These are phyloP conservation scores for Mortierella sp. DNA, from an alignment of 371 early-diverging fungal genomes.

Conservation along the genomic window DNA sequence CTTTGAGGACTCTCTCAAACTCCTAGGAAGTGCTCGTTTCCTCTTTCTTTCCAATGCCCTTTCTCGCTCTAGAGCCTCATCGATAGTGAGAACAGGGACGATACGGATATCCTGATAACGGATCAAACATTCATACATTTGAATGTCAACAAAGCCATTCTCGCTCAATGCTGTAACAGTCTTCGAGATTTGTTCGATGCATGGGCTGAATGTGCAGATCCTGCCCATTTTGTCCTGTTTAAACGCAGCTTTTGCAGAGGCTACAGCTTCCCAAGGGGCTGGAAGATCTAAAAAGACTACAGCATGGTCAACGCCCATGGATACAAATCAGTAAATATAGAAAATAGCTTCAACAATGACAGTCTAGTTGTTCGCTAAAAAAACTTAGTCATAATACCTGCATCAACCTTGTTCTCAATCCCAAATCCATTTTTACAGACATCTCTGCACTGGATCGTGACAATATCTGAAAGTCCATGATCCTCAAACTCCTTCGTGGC, in stretches of 20 bases:
- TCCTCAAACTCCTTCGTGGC: slow-evolving; percentile 83
- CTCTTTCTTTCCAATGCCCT: slow-evolving; percentile 53
- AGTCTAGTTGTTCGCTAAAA: neutral
- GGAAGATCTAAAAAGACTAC: slow-evolving; percentile 96
- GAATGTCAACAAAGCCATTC: slow-evolving; percentile 84
- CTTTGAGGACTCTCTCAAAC: slow-evolving; percentile 10
- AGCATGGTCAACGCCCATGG: no score
- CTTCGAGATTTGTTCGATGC: slow-evolving; percentile 93
- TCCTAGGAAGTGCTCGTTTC: slow-evolving; percentile 36
- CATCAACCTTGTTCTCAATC: slow-evolving; percentile 74
- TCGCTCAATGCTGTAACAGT: slow-evolving; percentile 81
- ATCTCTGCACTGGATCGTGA: slow-evolving; percentile 83
- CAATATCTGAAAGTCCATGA: slow-evolving; percentile 78
- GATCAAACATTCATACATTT: slow-evolving; percentile 84
- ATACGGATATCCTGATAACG: slow-evolving; percentile 68
- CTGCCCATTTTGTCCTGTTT: slow-evolving; percentile 80
- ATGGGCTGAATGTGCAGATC: slow-evolving; percentile 95
- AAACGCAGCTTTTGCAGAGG: slow-evolving; percentile 83
- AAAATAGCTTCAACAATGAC: no score
- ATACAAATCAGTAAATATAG: no score
- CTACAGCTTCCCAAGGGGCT: slow-evolving; percentile 96
- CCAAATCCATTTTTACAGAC: slow-evolving; percentile 94
- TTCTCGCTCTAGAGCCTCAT: slow-evolving; percentile 61
- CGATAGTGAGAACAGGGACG: slow-evolving; percentile 60
- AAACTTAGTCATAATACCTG: slow-evolving; percentile 57